Evolutionary conservation across 2,329 filamentous ascomycete genomes (phyloP).

Genomic region (Remersonia thermophila): DNA sequence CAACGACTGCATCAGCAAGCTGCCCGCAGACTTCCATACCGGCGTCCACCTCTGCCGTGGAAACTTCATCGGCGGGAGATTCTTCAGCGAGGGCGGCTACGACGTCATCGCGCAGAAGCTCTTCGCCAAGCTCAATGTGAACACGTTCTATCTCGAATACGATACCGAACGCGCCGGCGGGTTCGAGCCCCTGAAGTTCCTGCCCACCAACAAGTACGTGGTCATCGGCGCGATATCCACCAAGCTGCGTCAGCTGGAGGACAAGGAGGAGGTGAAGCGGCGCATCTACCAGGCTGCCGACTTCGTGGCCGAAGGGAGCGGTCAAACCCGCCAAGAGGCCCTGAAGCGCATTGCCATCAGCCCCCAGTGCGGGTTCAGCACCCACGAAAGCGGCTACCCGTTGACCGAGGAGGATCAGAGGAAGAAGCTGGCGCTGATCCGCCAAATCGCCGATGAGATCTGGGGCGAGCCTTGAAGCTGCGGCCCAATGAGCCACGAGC

Average conservation of each 20-base stretch:
- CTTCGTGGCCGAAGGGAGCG: constrained; percentile 55
- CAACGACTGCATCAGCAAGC: constrained; percentile 54
- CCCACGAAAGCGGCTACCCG: constrained; percentile 60
- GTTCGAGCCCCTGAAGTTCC: constrained; percentile 50
- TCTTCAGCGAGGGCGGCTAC: constrained; percentile 56
- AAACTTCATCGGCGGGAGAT: constrained; percentile 54
- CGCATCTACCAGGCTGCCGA: constrained; percentile 50
- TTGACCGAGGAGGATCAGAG: constrained; percentile 59
- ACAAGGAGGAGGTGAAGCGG: constrained; percentile 50
- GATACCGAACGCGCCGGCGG: constrained; percentile 53
- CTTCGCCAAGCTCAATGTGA: constrained; percentile 48
- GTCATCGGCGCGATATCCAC: constrained; percentile 53
- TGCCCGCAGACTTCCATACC: constrained; percentile 59
- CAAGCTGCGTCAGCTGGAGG: constrained; percentile 49
- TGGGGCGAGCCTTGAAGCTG: constrained; percentile 40
- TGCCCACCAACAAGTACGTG: constrained; percentile 50
- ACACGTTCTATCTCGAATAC: constrained; percentile 60
- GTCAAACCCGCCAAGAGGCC: constrained; percentile 52
- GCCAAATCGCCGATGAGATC: constrained; percentile 59
- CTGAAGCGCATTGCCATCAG: constrained; percentile 55
- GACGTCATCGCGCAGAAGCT: constrained; percentile 55
- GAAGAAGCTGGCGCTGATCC: constrained; percentile 58
- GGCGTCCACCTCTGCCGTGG: constrained; percentile 64
- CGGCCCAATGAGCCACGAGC: no score
- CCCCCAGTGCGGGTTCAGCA: constrained; percentile 64